phyloP scores from a whole-genome alignment of 2,329 filamentous ascomycete genomes.

The Ophiostoma piceae region DNA sequence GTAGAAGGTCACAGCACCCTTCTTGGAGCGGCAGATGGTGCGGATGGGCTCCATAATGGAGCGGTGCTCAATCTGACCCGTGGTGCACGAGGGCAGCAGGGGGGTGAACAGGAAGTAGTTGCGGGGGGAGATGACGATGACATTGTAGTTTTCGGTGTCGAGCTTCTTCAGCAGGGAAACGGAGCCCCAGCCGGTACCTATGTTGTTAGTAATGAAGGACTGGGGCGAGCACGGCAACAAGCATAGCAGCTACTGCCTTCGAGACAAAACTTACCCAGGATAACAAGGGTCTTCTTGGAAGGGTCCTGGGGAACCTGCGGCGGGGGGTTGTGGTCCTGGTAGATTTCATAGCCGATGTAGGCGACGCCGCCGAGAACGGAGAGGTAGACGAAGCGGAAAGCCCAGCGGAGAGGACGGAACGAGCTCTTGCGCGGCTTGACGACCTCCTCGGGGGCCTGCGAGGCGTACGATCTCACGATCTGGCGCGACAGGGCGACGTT shows the following conservation, averaged over 20 bases:
- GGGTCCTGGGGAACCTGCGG: slow-evolving; percentile 77
- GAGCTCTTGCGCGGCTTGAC: slow-evolving; percentile 44
- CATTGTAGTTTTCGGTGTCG: slow-evolving; percentile 98
- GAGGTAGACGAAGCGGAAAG: slow-evolving; percentile 78
- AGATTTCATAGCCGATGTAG: slow-evolving; percentile 76
- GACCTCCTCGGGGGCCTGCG: slow-evolving; percentile 31
- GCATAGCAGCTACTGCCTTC: no score
- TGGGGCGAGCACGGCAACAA: no score
- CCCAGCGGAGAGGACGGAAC: slow-evolving; percentile 69
- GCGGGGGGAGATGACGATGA: slow-evolving; percentile 92
- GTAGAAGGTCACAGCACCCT: slow-evolving; percentile 89
- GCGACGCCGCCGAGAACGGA: slow-evolving; percentile 63
- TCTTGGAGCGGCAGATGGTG: slow-evolving; percentile 92
- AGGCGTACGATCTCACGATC: slow-evolving; percentile 31
- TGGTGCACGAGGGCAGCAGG: slow-evolving; percentile 93
- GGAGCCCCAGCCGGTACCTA: slow-evolving; percentile 92
- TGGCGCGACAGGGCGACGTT: slow-evolving; percentile 27
- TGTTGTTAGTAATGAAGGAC: slow-evolving; percentile 16
- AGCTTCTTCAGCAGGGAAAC: slow-evolving; percentile 97
- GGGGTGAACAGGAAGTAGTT: slow-evolving; percentile 99
- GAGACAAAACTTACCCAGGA: slow-evolving; percentile 62
- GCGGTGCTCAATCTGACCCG: slow-evolving; percentile 94
- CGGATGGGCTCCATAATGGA: slow-evolving; percentile 99
- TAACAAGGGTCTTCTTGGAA: slow-evolving; percentile 91
- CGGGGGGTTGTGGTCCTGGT: slow-evolving; percentile 71